Evolutionary conservation across 176 grass and related monocot species (phyloP), one percentile per base, ranked within the genome.

Genomic region (Carex myosuroides): DNA sequence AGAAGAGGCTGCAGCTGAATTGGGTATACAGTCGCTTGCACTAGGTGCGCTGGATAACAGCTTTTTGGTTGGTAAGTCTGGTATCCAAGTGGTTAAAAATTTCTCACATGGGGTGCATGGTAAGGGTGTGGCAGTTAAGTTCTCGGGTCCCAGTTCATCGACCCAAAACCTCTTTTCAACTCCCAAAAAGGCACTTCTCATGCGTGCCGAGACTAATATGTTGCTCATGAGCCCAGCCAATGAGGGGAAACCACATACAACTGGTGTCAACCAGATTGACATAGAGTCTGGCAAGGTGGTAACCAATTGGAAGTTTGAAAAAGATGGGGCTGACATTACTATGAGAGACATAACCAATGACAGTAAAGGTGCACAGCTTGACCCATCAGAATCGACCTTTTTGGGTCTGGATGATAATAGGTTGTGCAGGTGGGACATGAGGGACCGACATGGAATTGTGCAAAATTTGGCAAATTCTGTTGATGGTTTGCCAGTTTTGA

Each of bases 301-400:
- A 0, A 90, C 96, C 0, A 84, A 93, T 48, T 99, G 96, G 96
- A 99, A 89, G 21, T 99, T 99, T 8, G 96, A 83, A 39, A 99
- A 99, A 72, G 96, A 99, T 59, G 93, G 93, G 0, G 83, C 91
- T 0, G 89, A 92, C 50, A 94, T 95, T 2, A 95, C 89, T 6
- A 99, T 95, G 96, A 91, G 89, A 66, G 96, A 99, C 60, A 99
- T 99, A 74, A 88, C 92, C 0, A 99, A 99, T 35, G 96, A 95
- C 8, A 87, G 81, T 88, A 99, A 99, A 79, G 93, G 96, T 0
- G 91, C 96, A 1, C 96, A 99, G 66, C 18, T 99, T 75, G 96
- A 95, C 5, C 89, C 96, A 0, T 92, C 91, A 0, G 96, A 99
- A 4, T 95, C 96, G 13, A 95, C 96, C 33, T 99, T 99, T 82